phyloP scores from a whole-genome alignment of 352 stramenopile species.

The Phytophthora pisi region DNA sequence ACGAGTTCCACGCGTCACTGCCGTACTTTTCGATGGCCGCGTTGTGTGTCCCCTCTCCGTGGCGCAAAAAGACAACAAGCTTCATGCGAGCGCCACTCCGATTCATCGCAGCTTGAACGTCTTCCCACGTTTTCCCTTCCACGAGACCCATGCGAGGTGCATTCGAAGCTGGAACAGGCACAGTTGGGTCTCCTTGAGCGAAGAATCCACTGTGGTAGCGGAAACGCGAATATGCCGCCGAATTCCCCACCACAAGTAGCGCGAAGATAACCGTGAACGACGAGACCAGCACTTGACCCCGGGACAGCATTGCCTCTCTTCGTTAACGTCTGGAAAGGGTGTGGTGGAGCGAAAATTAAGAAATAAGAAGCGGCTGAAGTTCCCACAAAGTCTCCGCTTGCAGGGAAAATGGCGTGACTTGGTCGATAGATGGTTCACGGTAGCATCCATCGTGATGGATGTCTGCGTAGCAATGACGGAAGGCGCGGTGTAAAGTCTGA shows the following conservation, averaged over 20 bases:
- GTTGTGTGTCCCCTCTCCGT: constrained; percentile 39
- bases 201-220: constrained; percentile 29
- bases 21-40: constrained; percentile 37
- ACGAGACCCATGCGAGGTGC: constrained; percentile 32
- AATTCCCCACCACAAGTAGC: constrained; percentile 13
- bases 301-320: not conserved
- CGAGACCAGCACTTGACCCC: not conserved
- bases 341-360: not conserved
- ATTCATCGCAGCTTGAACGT: constrained; percentile 27
- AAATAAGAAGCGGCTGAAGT: not conserved
- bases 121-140: constrained; percentile 33
- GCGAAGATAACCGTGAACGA: not conserved
- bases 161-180: constrained; percentile 17
- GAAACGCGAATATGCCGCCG: constrained; percentile 6
- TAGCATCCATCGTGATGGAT: not conserved
- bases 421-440: constrained; percentile 14
- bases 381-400: not conserved
- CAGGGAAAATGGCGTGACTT: constrained; percentile 1
- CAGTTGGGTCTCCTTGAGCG: constrained; percentile 21
- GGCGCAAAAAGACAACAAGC: constrained; percentile 35
- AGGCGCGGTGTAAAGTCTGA: not conserved
- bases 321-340: not conserved
- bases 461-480: not conserved
- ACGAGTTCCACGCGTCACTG: constrained; percentile 30
- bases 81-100: constrained; percentile 17